phyloP scores from a whole-genome alignment of 441 rosid species.

The Euphorbia celastroides region DNA sequence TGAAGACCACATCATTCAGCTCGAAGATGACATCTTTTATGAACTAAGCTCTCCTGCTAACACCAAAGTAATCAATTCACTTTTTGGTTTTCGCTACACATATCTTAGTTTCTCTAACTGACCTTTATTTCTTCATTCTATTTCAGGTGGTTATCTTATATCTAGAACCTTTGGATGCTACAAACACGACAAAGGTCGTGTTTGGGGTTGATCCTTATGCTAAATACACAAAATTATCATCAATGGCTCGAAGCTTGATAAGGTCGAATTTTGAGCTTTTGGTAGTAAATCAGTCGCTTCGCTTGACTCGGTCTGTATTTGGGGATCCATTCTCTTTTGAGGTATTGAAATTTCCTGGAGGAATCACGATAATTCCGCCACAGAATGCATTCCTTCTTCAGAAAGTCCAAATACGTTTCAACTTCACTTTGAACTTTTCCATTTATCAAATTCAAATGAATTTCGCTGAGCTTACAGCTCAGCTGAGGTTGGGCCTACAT shows the following conservation, averaged over 20 bases:
- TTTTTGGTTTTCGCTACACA: too few relatives aligned
- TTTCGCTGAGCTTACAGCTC: constrained; percentile 59
- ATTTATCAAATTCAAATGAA: constrained; percentile 53
- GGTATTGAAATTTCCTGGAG: constrained; percentile 71
- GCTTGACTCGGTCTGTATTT: constrained; percentile 57
- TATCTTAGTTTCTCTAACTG: too few relatives aligned
- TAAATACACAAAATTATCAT: constrained; percentile 40
- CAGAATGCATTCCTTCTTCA: constrained; percentile 76
- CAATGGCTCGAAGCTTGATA: constrained; percentile 47
- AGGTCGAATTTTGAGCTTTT: constrained; percentile 49
- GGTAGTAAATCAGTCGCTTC: constrained; percentile 42
- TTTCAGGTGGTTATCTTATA: constrained; percentile 65
- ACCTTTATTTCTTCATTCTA: constrained; percentile 14
- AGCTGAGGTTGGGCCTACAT: constrained; percentile 67
- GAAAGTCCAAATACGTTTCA: constrained; percentile 69
- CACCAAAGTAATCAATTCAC: constrained; percentile 38
- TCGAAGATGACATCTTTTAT: constrained; percentile 56
- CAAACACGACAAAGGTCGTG: constrained; percentile 56
- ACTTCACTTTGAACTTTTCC: constrained; percentile 75
- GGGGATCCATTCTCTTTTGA: constrained; percentile 61
- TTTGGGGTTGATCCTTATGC: constrained; percentile 69
- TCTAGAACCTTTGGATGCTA: constrained; percentile 40
- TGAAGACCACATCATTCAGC: constrained; percentile 49
- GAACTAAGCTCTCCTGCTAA: constrained; percentile 50
- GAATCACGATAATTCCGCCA: constrained; percentile 68